These are phyloP conservation scores for Phytophthora sojae DNA, from an alignment of 352 stramenopile species.

Conservation along the genomic window DNA sequence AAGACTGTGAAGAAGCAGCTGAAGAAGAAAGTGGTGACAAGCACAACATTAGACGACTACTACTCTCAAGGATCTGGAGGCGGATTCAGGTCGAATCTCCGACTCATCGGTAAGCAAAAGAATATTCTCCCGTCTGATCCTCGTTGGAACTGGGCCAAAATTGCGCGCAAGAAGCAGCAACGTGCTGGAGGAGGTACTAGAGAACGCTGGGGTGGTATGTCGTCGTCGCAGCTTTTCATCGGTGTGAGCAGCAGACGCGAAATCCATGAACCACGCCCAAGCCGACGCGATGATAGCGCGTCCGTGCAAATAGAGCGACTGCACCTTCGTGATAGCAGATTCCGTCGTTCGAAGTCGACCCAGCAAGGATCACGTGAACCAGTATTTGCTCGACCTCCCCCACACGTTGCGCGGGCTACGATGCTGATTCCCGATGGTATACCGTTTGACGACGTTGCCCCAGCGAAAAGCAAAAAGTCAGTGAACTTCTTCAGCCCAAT, in stretches of 20 bases:
- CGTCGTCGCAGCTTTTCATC: conserved; percentile 8
- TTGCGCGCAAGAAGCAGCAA: conserved; percentile 47
- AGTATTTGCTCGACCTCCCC: conserved; percentile 3
- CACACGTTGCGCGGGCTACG: not conserved
- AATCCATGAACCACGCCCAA: conserved; percentile 14
- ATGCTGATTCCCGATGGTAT: conserved; percentile 26
- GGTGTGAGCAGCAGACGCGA: conserved; percentile 4
- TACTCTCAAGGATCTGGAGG: conserved; percentile 22
- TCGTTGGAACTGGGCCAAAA: conserved; percentile 54
- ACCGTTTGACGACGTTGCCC: conserved; percentile 16
- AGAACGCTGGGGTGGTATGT: not conserved
- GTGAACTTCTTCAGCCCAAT: conserved; percentile 6
- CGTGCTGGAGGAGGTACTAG: conserved; percentile 8
- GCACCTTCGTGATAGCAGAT: conserved; percentile 59
- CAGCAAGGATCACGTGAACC: conserved; percentile 21
- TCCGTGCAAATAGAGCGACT: conserved; percentile 60
- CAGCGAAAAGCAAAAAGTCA: conserved; percentile 16
- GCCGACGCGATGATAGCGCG: conserved; percentile 30
- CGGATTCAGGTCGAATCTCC: conserved; percentile 44
- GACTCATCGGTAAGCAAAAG: conserved; percentile 41
- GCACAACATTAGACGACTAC: conserved; percentile 52
- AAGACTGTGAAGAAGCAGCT: conserved; percentile 1
- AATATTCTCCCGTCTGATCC: conserved; percentile 49
- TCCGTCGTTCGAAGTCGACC: conserved; percentile 20
- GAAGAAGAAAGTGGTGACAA: conserved; percentile 17